A percentile compares a stretch with the other conserved stretches of the same genome.
phyloP scores from a whole-genome alignment of 306 rosid species.

The Canavalia ensiformis region DNA sequence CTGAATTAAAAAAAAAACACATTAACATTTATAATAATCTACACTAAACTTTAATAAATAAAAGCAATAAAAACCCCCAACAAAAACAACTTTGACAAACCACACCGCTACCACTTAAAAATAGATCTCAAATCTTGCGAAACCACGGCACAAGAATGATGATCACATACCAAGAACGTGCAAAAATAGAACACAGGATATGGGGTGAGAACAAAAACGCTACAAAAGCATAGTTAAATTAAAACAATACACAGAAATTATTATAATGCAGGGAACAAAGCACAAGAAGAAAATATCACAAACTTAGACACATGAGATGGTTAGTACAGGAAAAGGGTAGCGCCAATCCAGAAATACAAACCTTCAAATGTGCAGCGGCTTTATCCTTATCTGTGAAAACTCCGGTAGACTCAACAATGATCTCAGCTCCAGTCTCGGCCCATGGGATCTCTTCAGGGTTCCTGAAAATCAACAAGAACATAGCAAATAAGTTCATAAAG shows the following conservation, averaged over 20 bases:
- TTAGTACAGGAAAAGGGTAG: background rate
- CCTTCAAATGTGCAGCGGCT: constrained; percentile 80
- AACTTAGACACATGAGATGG: background rate
- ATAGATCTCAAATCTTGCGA: background rate
- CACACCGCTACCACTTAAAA: background rate
- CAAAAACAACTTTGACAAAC: background rate
- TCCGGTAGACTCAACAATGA: constrained; percentile 69
- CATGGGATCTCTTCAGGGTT: constrained; percentile 79
- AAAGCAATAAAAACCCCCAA: background rate
- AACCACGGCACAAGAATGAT: background rate
- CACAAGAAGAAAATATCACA: background rate
- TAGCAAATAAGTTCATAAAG: too few species aligned
- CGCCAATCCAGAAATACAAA: background rate
- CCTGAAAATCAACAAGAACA: constrained; percentile 41
- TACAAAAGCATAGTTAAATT: too few species aligned
- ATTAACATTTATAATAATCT: background rate
- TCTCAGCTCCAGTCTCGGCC: constrained; percentile 63
- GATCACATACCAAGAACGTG: too few species aligned
- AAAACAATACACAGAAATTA: background rate
- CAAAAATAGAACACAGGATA: background rate
- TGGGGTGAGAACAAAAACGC: too few species aligned
- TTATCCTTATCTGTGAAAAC: constrained; percentile 69
- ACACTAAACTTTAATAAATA: background rate
- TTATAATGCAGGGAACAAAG: background rate
- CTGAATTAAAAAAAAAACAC: constrained; percentile 43